phyloP scores from a whole-genome alignment of 2,329 filamentous ascomycete species.

The Ophiostoma sp. region DNA sequence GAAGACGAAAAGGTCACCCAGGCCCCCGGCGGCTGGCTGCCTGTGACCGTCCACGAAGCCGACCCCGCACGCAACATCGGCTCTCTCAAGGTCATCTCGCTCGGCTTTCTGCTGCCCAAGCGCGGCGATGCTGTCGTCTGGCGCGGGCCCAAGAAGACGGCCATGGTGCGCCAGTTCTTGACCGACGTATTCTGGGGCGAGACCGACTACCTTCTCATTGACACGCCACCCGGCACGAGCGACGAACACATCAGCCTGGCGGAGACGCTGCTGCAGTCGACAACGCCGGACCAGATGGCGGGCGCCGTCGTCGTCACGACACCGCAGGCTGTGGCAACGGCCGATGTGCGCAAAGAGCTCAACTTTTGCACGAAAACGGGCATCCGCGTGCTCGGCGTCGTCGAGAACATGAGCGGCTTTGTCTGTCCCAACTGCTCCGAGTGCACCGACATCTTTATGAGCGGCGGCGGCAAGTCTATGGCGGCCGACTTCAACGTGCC shows the following conservation, averaged over 20 bases:
- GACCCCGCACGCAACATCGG: constrained; percentile 50
- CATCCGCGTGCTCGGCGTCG: constrained; percentile 74
- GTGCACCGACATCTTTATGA: constrained; percentile 89
- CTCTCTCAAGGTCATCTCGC: constrained; percentile 75
- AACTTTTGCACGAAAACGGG: constrained; percentile 87
- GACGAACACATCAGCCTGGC: constrained; percentile 96
- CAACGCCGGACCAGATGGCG: constrained; percentile 62
- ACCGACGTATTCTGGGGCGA: constrained; percentile 83
- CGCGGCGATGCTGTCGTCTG: constrained; percentile 91
- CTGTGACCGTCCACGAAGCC: constrained; percentile 72
- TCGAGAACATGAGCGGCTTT: constrained; percentile 95
- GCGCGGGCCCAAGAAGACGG: constrained; percentile 97
- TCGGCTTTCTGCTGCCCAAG: constrained; percentile 80
- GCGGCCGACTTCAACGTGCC: constrained; percentile 75
- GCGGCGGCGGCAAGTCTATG: constrained; percentile 85
- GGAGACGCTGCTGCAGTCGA: constrained; percentile 67
- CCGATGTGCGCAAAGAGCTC: constrained; percentile 89
- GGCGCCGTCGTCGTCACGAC: constrained; percentile 95
- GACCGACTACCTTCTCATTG: constrained; percentile 87
- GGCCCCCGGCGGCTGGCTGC: constrained; percentile 85
- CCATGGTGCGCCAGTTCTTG: constrained; percentile 96
- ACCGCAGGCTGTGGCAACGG: constrained; percentile 86
- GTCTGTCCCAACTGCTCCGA: constrained; percentile 76
- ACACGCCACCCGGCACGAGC: constrained; percentile 91
- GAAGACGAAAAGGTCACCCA: constrained; percentile 87